Evolutionary conservation across 257 asterid genomes (phyloP), one percentile per base, ranked within the genome.

Genomic region (Misopates orontium): DNA sequence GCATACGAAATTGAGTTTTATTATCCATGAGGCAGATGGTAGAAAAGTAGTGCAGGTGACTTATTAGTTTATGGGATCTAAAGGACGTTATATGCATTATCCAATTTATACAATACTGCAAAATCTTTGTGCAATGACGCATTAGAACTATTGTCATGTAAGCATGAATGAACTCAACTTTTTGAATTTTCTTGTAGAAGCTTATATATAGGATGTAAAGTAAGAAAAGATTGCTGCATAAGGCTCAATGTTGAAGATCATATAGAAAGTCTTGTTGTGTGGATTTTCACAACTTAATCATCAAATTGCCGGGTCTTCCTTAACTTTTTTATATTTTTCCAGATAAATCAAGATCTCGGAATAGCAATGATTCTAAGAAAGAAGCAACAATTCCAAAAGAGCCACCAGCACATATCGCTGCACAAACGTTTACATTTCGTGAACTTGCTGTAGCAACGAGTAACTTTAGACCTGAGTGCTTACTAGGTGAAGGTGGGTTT

Each of bases 401-500:
- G 75, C 82, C 95, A 57, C 73, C 88, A n/a, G 77, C 87, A 17
- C 79, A 89, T 71, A 92, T 89, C 57, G 98, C 97, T 68, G 97
- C 98, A 22, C 95, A 86, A 72, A 84, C 85, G 56, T 94, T 94
- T 84, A 88, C 96, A 50, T 86, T 88, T 62, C 95, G 90, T 55
- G 96, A 90, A 73, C 96, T 94, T 71, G 93, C 90, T 52, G 77
- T 86, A 78, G 98, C 95, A 44, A 90, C 99, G 9, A 78, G 80
- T 68, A 86, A 88, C 77, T 94, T 94, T 71, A 85, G 84, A 74
- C 83, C 77, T 0, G 99, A 88, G 77, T 79, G 80, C 71, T 73
- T 86, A 75, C 75, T 94, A 44, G 99, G 99, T 44, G 96, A 88
- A 81, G 99, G 99, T 78, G 98, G 99, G 41, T 94, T 94, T 63